These are phyloP conservation scores for Pythium catenulatum DNA, from an alignment of 352 stramenopile genomes.

Conservation along the genomic window DNA sequence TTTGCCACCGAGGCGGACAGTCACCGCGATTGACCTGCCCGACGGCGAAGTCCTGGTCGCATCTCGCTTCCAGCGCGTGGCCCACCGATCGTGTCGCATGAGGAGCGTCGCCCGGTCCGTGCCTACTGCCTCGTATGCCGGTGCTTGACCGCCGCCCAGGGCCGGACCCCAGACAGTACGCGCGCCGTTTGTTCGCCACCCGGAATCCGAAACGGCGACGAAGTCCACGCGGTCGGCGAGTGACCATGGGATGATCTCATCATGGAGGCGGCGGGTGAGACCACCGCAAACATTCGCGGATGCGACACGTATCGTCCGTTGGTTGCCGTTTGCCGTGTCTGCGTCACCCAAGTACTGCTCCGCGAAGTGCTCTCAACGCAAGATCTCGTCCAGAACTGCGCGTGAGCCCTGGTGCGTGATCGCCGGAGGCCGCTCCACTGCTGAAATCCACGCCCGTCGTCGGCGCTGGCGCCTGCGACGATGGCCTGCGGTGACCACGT, in stretches of 20 bases:
- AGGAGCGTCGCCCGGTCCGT: not conserved
- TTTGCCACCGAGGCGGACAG: not conserved
- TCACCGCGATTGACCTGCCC: not conserved
- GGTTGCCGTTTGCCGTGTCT: not conserved
- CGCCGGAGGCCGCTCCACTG: not conserved
- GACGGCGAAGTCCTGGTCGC: not conserved
- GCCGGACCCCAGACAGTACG: not conserved
- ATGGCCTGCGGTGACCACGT: not conserved
- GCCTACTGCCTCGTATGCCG: not conserved
- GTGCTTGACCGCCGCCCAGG: not conserved
- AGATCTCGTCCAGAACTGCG: not conserved
- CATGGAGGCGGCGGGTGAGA: not conserved
- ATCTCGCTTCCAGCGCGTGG: not conserved
- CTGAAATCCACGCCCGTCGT: not conserved
- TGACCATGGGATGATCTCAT: not conserved
- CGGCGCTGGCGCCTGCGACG: not conserved
- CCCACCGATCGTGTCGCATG: not conserved
- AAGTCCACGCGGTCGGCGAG: not conserved
- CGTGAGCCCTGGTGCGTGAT: not conserved
- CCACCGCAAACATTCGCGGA: not conserved
- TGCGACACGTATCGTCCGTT: not conserved
- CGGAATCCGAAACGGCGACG: not conserved
- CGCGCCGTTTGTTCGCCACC: not conserved
- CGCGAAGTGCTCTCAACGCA: not conserved
- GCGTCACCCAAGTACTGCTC: not conserved